Evolutionary conservation across 129 eudicot genomes (phyloP).

Genomic region (Pittosporum tobira): DNA sequence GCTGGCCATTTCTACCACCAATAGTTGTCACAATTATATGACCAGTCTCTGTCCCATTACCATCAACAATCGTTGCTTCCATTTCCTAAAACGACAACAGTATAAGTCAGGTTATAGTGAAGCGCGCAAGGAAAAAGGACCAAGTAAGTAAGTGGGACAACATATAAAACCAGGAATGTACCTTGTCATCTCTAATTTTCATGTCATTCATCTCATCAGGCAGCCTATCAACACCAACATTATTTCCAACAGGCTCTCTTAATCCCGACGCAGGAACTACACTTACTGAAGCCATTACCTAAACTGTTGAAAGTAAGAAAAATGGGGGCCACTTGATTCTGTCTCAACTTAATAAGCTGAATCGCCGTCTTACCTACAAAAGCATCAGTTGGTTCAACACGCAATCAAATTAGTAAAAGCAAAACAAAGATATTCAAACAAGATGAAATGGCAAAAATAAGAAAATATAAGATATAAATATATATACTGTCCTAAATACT

Average conservation of each 20-base stretch:
- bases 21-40: constrained; percentile 92
- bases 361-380: constrained; percentile 8
- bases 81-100: constrained; percentile 44
- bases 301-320: neutral
- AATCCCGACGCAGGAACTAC: constrained; percentile 42
- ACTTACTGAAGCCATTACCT: constrained; percentile 58
- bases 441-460: neutral
- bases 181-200: constrained; percentile 89
- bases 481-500: neutral
- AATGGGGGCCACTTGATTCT: neutral
- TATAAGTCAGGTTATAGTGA: neutral
- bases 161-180: constrained; percentile 10
- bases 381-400: neutral
- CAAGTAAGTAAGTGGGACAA: neutral
- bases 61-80: constrained; percentile 77
- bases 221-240: constrained; percentile 44
- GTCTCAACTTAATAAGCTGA: neutral
- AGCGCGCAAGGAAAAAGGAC: neutral
- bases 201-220: constrained; percentile 81
- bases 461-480: no score
- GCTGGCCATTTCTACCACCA: constrained; percentile 90
- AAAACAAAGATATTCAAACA: neutral
- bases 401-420: neutral
- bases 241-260: constrained; percentile 45
- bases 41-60: constrained; percentile 90